Evolutionary conservation across 768 basidiomycete species (phyloP).

Genomic region (Mycena sanguinolenta): DNA sequence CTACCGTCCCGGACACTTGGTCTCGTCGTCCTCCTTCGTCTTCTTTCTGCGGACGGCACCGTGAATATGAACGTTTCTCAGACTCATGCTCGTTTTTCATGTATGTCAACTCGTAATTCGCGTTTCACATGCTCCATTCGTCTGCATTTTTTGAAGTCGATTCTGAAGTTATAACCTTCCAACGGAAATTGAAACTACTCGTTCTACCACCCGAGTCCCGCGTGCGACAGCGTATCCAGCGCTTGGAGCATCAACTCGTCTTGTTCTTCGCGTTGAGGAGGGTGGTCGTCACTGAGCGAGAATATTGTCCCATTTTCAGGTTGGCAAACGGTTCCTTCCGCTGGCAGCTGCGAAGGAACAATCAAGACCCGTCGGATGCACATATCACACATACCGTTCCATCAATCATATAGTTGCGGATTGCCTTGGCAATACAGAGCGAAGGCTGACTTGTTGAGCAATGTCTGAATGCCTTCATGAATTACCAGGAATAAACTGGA

Average conservation of each 20-base stretch:
- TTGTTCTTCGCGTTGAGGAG: background rate
- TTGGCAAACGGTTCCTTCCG: conserved; percentile 6
- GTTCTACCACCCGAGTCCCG: background rate
- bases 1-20: too few relatives aligned
- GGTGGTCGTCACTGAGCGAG: background rate
- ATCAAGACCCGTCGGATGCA: background rate
- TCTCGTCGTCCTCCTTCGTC: too few relatives aligned
- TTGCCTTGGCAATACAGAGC: conserved; percentile 13
- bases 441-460: conserved; percentile 19
- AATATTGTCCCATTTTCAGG: conserved; percentile 14
- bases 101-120: too few relatives aligned
- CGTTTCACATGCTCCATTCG: too few relatives aligned
- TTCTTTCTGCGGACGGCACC: too few relatives aligned
- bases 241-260: background rate
- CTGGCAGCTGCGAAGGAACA: background rate
- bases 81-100: too few relatives aligned
- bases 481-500: background rate
- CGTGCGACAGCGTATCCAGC: background rate
- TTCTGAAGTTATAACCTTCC: too few relatives aligned
- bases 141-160: too few relatives aligned
- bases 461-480: conserved; percentile 1
- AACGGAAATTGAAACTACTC: background rate
- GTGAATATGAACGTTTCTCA: too few relatives aligned
- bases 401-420: conserved; percentile 20
- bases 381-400: conserved; percentile 3